These are phyloP conservation scores for Trichosanthes cucumerina DNA, from an alignment of 306 rosid genomes.

Conservation along the genomic window DNA sequence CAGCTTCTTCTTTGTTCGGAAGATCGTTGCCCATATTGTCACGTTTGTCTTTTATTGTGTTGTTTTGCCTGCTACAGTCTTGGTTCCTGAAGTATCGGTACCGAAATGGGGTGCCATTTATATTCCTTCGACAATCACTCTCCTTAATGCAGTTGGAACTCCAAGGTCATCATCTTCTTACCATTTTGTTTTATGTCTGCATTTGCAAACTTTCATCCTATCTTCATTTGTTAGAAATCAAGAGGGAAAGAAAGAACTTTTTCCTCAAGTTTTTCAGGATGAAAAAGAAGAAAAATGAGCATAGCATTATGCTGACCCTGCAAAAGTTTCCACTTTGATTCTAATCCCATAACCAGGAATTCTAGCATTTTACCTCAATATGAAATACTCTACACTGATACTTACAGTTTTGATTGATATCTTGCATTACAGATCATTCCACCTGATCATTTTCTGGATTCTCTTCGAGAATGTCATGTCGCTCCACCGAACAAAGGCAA, in stretches of 20 bases:
- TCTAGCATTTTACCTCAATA: background rate
- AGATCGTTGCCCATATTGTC: conserved; percentile 71
- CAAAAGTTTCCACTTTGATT: background rate
- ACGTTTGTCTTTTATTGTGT: conserved; percentile 81
- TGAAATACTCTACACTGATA: background rate
- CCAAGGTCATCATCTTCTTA: conserved; percentile 45
- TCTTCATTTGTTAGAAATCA: background rate
- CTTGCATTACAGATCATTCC: conserved; percentile 65
- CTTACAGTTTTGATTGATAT: background rate
- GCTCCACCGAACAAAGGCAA: conserved; percentile 83
- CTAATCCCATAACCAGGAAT: background rate
- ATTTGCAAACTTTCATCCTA: background rate
- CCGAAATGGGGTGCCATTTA: conserved; percentile 93
- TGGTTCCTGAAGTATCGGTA: conserved; percentile 74
- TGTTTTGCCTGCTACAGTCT: conserved; percentile 71
- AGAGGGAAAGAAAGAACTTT: background rate
- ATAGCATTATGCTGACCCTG: background rate
- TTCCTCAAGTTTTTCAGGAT: background rate
- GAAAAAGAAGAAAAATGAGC: background rate
- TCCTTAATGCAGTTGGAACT: conserved; percentile 93
- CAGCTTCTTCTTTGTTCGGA: conserved; percentile 91
- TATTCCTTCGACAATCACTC: conserved; percentile 73
- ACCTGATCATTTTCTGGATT: conserved; percentile 77
- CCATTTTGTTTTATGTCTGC: background rate
- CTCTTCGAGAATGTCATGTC: conserved; percentile 95